Percentiles rank a stretch among this genome's conserved stretches.
Conservation (phyloP, 2,329 filamentous ascomycete genomes). For the Diaporthe batatas region DNA sequence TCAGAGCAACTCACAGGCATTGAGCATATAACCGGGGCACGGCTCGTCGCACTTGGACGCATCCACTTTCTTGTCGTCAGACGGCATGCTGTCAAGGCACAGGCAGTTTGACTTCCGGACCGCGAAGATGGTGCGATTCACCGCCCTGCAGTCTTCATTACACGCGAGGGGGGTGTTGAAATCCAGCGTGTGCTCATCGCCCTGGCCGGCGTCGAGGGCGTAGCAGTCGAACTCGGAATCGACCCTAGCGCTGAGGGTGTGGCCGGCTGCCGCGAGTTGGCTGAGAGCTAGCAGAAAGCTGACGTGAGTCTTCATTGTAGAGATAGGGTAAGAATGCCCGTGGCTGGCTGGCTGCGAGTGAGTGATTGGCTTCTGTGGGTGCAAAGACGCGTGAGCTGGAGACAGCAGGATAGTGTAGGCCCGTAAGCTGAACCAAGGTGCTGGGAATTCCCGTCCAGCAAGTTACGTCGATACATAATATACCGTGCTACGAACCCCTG, state of each 20-base stretch:
- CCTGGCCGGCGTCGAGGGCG: not conserved
- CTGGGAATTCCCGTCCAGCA: not conserved
- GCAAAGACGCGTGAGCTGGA: not conserved
- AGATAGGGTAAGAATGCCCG: not conserved
- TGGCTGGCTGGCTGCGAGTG: not conserved
- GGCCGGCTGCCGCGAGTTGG: not conserved
- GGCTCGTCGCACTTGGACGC: not conserved
- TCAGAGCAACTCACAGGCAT: not conserved
- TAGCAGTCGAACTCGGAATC: not conserved
- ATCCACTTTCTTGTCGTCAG: constrained; percentile 15
- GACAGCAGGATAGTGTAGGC: not conserved
- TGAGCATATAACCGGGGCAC: not conserved
- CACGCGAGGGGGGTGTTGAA: not conserved
- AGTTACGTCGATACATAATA: not conserved
- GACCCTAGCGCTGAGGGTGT: not conserved
- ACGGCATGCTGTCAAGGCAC: constrained; percentile 7
- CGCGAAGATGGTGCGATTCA: not conserved
- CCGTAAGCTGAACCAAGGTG: not conserved
- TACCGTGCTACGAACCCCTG: not conserved
- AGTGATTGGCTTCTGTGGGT: not conserved
- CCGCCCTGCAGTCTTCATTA: not conserved
- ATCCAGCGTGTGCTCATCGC: too few relatives aligned
- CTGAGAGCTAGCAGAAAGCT: not conserved
- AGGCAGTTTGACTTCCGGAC: not conserved
- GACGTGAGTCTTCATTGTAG: constrained; percentile 1